A percentile compares a stretch with the other conserved stretches of the same genome.
These are phyloP conservation scores for Suillus hirtellus DNA, from an alignment of 768 basidiomycete genomes.

Conservation along the genomic window DNA sequence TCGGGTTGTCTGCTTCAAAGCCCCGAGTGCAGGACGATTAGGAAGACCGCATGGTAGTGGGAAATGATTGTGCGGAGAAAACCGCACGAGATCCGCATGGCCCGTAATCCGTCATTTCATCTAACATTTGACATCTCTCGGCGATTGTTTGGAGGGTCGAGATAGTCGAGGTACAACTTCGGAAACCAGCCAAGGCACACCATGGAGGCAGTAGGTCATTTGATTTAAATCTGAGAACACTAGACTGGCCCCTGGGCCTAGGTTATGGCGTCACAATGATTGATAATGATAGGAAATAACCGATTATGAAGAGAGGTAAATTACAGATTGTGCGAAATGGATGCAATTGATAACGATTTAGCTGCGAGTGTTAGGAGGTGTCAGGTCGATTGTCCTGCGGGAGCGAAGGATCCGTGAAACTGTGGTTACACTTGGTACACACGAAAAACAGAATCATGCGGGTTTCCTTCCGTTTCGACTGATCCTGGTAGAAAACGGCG, in stretches of 20 bases:
- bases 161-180: not conserved
- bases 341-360: constrained; percentile 11
- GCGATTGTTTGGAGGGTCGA: not conserved
- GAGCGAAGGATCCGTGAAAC: constrained; percentile 70
- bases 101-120: not conserved
- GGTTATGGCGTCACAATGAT: not conserved
- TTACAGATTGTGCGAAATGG: not conserved
- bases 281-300: not conserved
- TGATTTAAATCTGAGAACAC: not conserved
- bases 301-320: not conserved
- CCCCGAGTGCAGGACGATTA: not conserved
- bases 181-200: not conserved
- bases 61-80: not conserved
- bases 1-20: not conserved
- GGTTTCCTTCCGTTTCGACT: constrained; percentile 95
- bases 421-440: constrained; percentile 78
- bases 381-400: constrained; percentile 43
- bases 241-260: not conserved
- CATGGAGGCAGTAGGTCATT: not conserved
- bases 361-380: constrained; percentile 27
- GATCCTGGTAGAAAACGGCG: constrained; percentile 94
- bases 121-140: not conserved
- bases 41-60: not conserved
- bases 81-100: not conserved
- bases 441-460: constrained; percentile 93